These are phyloP conservation scores for Artemisia argyi DNA, from an alignment of 129 eudicot genomes.

Conservation along the genomic window DNA sequence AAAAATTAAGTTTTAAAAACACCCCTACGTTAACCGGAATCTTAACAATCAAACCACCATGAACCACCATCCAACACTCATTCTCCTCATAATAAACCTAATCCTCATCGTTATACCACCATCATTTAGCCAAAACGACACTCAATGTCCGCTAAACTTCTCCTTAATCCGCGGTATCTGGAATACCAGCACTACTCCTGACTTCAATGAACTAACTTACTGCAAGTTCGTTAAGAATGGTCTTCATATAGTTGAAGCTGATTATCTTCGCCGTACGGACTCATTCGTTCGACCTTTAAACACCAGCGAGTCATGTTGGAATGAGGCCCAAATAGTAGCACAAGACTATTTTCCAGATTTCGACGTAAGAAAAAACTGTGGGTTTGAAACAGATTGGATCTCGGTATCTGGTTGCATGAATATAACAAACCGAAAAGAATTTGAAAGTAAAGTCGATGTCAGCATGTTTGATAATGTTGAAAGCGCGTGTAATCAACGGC, in stretches of 20 bases:
- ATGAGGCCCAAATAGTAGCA: conserved; percentile 47
- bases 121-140: conserved; percentile 26
- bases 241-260: conserved; percentile 63
- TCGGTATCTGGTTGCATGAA: conserved; percentile 64
- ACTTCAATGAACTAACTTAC: too few relatives aligned
- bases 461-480: too few relatives aligned
- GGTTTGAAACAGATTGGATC: conserved; percentile 69
- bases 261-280: conserved; percentile 49
- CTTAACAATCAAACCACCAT: too few relatives aligned
- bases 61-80: too few relatives aligned
- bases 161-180: conserved; percentile 38
- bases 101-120: too few relatives aligned
- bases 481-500: conserved; percentile 56
- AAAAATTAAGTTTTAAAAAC: too few relatives aligned
- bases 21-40: too few relatives aligned
- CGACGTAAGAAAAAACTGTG: conserved; percentile 59
- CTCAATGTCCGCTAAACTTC: conserved; percentile 69
- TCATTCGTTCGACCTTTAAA: conserved; percentile 58
- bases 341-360: conserved; percentile 38
- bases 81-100: too few relatives aligned
- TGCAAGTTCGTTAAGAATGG: conserved; percentile 66
- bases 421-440: conserved; percentile 54
- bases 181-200: too few relatives aligned
- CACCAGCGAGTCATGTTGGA: conserved; percentile 81
- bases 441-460: conserved; percentile 28